These are phyloP conservation scores for Triadica sebifera DNA, from an alignment of 345 rosid species.

Conservation along the genomic window DNA sequence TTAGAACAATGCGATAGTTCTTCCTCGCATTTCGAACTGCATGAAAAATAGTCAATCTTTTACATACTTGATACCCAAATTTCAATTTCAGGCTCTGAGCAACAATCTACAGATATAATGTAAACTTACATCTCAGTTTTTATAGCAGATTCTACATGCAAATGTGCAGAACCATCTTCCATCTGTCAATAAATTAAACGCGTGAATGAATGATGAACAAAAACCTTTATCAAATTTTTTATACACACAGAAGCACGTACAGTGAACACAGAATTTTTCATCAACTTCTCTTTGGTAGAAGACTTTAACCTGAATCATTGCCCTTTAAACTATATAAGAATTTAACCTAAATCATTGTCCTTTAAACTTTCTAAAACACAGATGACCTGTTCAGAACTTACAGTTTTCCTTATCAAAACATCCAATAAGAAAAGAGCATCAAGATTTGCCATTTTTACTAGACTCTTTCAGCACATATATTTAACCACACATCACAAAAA, in stretches of 20 bases:
- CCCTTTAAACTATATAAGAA: not conserved
- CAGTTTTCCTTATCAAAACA: too few relatives aligned
- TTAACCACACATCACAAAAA: not conserved
- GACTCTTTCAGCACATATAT: not conserved
- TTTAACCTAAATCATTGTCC: not conserved
- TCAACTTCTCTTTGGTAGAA: not conserved
- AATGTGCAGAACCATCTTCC: conserved; percentile 5
- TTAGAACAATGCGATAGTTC: conserved; percentile 3
- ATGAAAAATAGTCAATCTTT: conserved; percentile 6
- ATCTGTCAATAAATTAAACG: conserved; percentile 22
- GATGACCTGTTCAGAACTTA: too few relatives aligned
- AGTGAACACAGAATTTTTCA: too few relatives aligned
- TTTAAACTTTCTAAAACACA: too few relatives aligned
- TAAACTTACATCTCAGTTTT: conserved; percentile 22
- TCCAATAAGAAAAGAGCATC: too few relatives aligned
- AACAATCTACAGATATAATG: not conserved
- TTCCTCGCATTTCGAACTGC: conserved; percentile 14
- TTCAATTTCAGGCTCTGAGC: not conserved
- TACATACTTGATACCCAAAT: not conserved
- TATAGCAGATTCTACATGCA: conserved; percentile 1
- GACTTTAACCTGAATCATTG: not conserved
- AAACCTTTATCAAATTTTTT: not conserved
- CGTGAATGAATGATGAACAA: not conserved
- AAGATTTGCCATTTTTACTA: too few relatives aligned
- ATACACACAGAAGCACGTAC: not conserved